Conservation (phyloP, 768 basidiomycete genomes). For the Russula brevipes region DNA sequence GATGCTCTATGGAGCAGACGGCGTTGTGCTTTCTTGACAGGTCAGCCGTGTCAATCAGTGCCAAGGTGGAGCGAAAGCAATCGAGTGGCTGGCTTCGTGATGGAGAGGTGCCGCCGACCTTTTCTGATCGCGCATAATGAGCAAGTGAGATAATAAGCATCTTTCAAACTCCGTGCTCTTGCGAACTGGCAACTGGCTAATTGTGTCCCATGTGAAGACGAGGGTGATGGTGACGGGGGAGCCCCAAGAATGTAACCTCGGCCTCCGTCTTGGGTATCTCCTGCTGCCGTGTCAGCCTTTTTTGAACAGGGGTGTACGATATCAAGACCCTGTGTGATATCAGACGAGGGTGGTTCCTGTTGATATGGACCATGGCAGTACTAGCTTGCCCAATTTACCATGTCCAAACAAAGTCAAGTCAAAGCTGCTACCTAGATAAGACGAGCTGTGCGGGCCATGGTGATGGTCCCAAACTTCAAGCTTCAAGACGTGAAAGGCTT, state of each 20-base stretch:
- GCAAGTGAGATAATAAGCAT: slow-evolving; percentile 81
- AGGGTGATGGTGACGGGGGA: background rate
- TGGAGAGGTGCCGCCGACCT: slow-evolving; percentile 82
- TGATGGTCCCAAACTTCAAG: too few relatives aligned
- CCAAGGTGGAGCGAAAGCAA: slow-evolving; percentile 68
- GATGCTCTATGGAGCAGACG: slow-evolving; percentile 91
- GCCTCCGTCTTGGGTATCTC: slow-evolving; percentile 67
- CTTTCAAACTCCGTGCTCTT: slow-evolving; percentile 34
- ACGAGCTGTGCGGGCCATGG: background rate
- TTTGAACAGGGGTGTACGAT: slow-evolving; percentile 45
- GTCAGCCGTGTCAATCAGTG: slow-evolving; percentile 51
- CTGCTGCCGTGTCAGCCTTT: slow-evolving; percentile 32
- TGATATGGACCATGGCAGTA: slow-evolving; percentile 85
- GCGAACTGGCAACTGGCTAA: background rate
- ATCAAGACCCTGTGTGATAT: slow-evolving; percentile 58
- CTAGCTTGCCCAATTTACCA: slow-evolving; percentile 75
- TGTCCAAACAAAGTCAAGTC: slow-evolving; percentile 74
- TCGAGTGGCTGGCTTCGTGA: slow-evolving; percentile 92
- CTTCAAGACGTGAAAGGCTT: background rate
- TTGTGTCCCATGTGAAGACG: slow-evolving; percentile 40
- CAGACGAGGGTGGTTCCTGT: slow-evolving; percentile 38
- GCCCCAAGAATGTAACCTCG: background rate
- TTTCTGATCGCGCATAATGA: slow-evolving; percentile 74
- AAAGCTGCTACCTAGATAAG: slow-evolving; percentile 71
- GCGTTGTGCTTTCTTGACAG: slow-evolving; percentile 77